Base-by-base conservation (phyloP, 2,329 filamentous ascomycete genomes). In the Colletotrichum sp. region DNA sequence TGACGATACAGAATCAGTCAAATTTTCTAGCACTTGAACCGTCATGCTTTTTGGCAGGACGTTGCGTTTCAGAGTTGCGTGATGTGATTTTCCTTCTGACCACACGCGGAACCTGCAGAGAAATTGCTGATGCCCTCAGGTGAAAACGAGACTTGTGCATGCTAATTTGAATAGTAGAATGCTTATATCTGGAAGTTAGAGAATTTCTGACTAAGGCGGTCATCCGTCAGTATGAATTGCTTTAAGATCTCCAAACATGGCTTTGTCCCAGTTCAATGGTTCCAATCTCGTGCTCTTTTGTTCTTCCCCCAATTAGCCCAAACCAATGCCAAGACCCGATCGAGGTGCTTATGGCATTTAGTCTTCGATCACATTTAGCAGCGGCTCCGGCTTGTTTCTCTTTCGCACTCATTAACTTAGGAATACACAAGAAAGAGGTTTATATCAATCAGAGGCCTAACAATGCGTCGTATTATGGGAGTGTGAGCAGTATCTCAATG, bases 281-380 rank as follows among this genome's bases (percentile, higher is more conserved):
- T 48, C 43, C 6, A 21, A 48, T 13, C 0, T 48, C 10, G 6
- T 21, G 9, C 21, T 48, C 4, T n/a, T 8, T 38, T 43, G 9
- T 0, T 18, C 38, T n/a, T 1, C 1, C 18, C 5, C 1, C 5
- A 43, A 18, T 4, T 43, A 9, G 43, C n/a, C 10, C 10, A n/a
- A n/a, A 48, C 8, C 18, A 21, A 21, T 21, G n/a, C 10, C n/a
- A 21, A 48, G 43, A 48, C 18, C 9, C 0, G 2, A n/a, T 3
- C 5, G 16, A 21, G 43, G n/a, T 13, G 6, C 10, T 0, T 21
- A 1, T 7, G 43, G 43, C 0, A 7, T 21, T 21, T 4, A 1
- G 43, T 21, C 2, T 48, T 21, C 2, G 1, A 48, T 21, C n/a
- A 48, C 2, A 21, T 1, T 1, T 13, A 21, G 18, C 4, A 48